Base-by-base conservation (phyloP, 1,139 yeast species). In the Zhuliangozyma blackwelliae region DNA sequence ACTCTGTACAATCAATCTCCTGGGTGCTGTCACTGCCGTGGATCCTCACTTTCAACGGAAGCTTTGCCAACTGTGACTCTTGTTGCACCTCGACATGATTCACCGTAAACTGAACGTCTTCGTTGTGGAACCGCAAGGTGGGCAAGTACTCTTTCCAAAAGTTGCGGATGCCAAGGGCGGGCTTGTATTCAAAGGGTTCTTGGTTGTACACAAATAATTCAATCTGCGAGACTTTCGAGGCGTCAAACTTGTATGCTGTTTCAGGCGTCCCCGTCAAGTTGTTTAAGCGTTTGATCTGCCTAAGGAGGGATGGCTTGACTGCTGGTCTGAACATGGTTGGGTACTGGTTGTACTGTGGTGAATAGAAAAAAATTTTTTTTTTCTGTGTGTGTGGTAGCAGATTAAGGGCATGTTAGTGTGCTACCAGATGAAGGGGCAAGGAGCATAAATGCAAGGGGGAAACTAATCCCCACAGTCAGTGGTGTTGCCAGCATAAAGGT, bases 41-140 rank as follows among this genome's bases (percentile, higher is more conserved):
- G 10, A 68, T 55, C 13, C 59, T 52, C 25, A 70, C 51, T 39
- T 56, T 60, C 16, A 77, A 70, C 1, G 85, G 85, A 42, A 76
- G 68, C 33, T 63, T 57, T 31, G 62, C 66, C 27, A 70, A 71
- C 27, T 68, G 63, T 34, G 52, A 54, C 40, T 61, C 64, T 34
- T 60, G 62, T 22, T 57, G 59, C 38, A 77, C 71, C 26, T 63
- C 61, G 31, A 82, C 68, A 47, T 86, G 68, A 22, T 72, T 64
- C 32, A 88, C 83, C 23, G 76, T 69, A 41, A 87, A 79, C 27
- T 77, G 73, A 26, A 85, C 55, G 30, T 68, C 65, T 25, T 92
- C 92, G 59, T 89, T 89, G 63, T 87, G 90, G 60, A 85, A 89
- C 55, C 80, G 83, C 41, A 89, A 68, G 10, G 88, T 79, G 16